Evolutionary conservation across 768 basidiomycete species (phyloP).

Genomic region (Lenzites betulinus): DNA sequence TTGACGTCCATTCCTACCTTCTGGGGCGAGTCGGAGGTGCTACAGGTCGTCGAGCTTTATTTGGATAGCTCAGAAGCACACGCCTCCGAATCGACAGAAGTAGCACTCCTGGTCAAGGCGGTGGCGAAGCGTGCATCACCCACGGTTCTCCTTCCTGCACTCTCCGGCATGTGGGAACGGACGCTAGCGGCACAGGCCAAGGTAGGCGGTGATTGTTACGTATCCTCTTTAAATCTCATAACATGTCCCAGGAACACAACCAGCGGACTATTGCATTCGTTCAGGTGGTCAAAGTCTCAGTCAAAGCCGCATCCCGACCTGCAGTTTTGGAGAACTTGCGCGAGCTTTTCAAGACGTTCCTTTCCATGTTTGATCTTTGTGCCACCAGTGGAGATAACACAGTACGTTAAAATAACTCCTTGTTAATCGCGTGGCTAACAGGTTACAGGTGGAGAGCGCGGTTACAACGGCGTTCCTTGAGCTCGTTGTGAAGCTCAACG

Average conservation of each 20-base stretch:
- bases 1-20: slow-evolving; percentile 81
- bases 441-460: slow-evolving; percentile 49
- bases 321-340: slow-evolving; percentile 69
- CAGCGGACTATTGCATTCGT: slow-evolving; percentile 53
- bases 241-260: slow-evolving; percentile 11
- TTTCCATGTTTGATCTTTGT: slow-evolving; percentile 69
- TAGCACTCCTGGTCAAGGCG: slow-evolving; percentile 57
- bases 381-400: neutral
- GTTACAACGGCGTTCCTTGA: slow-evolving; percentile 80
- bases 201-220: neutral
- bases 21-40: slow-evolving; percentile 65
- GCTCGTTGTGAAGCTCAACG: slow-evolving; percentile 90
- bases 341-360: slow-evolving; percentile 72
- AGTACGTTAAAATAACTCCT: neutral
- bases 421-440: too few species aligned
- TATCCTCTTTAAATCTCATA: neutral
- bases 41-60: slow-evolving; percentile 56
- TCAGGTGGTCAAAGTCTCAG: slow-evolving; percentile 60
- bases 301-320: slow-evolving; percentile 65
- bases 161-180: slow-evolving; percentile 58
- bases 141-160: slow-evolving; percentile 64
- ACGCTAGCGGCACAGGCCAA: neutral
- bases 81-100: slow-evolving; percentile 31
- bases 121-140: slow-evolving; percentile 72
- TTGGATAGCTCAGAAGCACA: slow-evolving; percentile 43